phyloP scores from a whole-genome alignment of 164 flowering plant genomes.

The Dillenia turbinata region DNA sequence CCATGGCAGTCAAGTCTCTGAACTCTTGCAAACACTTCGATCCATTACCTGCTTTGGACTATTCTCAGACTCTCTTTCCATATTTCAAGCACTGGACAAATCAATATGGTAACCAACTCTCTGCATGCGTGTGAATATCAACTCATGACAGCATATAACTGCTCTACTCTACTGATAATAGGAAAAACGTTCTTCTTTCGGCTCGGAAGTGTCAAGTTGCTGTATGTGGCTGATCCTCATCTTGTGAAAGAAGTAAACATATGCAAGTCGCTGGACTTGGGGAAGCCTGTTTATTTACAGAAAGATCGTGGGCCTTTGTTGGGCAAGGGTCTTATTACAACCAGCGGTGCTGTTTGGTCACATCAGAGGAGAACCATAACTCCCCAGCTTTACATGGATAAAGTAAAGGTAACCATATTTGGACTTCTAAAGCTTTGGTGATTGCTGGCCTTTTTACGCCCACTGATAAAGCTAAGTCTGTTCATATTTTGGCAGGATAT shows the following conservation, averaged over 20 bases:
- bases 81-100: slow-evolving; percentile 11
- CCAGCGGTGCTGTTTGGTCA: slow-evolving; percentile 45
- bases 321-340: slow-evolving; percentile 43
- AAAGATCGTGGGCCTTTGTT: slow-evolving; percentile 36
- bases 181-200: slow-evolving; percentile 29
- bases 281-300: slow-evolving; percentile 40
- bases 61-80: slow-evolving; percentile 6
- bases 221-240: slow-evolving; percentile 26
- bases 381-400: slow-evolving; percentile 31
- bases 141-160: too few species aligned
- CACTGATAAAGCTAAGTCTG: background rate
- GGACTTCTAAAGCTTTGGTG: background rate
- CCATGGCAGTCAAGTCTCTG: too few species aligned
- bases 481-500: slow-evolving; percentile 8
- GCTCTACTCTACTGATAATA: background rate
- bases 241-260: slow-evolving; percentile 34
- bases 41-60: too few species aligned
- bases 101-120: slow-evolving; percentile 8
- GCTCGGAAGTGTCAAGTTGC: slow-evolving; percentile 26
- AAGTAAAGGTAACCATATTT: slow-evolving; percentile 38
- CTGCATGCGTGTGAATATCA: too few species aligned
- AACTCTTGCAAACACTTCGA: too few species aligned
- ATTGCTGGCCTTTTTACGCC: background rate
- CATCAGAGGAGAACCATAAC: slow-evolving; percentile 47
- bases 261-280: slow-evolving; percentile 30